A percentile compares a stretch with the other conserved stretches of the same genome.
Conservation (phyloP, 75 land plant species). For the Adiantum capillusveneris region DNA sequence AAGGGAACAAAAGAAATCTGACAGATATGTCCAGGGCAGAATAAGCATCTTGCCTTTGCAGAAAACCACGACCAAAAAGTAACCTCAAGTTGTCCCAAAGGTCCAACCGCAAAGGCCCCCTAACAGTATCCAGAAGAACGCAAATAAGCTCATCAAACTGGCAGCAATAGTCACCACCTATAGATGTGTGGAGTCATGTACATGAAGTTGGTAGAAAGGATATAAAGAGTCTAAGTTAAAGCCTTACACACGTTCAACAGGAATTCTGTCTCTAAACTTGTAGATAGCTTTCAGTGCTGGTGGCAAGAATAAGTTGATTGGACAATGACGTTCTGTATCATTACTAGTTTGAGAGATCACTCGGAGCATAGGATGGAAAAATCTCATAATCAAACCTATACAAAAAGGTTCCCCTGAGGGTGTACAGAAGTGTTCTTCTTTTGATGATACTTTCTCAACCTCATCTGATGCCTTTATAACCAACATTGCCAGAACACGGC, state of each 20-base stretch:
- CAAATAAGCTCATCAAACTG: neutral
- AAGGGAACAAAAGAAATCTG: conserved; percentile 24
- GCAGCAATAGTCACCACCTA: neutral
- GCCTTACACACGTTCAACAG: conserved; percentile 6
- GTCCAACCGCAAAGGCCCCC: conserved; percentile 31
- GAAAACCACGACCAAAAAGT: conserved; percentile 49
- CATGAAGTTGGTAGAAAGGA: neutral
- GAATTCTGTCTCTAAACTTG: conserved; percentile 29
- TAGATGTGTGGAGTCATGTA: neutral
- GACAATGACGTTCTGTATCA: conserved; percentile 40
- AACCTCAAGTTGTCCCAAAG: conserved; percentile 65
- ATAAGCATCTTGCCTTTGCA: conserved; percentile 68
- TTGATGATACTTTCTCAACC: neutral
- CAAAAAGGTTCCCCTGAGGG: conserved; percentile 29
- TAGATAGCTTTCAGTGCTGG: conserved; percentile 42
- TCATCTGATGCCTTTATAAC: conserved; percentile 32
- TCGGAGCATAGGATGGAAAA: conserved; percentile 32
- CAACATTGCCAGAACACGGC: conserved; percentile 48
- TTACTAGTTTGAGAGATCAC: conserved; percentile 50
- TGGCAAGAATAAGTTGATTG: conserved; percentile 53
- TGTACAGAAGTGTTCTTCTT: conserved; percentile 3
- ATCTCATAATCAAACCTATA: conserved; percentile 36
- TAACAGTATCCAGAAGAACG: conserved; percentile 13
- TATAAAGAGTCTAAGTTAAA: conserved; percentile 1
- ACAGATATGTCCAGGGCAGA: conserved; percentile 42